Evolutionary conservation across 805 yeast species (phyloP).

Genomic region (Brettanomyces custersianus): DNA sequence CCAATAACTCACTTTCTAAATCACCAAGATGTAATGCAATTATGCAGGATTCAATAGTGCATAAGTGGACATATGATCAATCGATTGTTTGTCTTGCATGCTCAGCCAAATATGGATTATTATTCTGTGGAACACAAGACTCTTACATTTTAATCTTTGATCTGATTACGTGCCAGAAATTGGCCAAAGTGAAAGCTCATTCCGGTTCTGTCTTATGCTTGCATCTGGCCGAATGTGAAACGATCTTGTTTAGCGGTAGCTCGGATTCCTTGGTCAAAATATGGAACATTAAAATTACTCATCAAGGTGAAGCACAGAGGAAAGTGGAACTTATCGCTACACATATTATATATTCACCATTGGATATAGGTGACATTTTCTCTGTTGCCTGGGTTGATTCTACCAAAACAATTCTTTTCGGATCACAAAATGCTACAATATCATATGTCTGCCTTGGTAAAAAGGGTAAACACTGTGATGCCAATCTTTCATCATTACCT

Average conservation of each 20-base stretch:
- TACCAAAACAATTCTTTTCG: slow-evolving; percentile 61
- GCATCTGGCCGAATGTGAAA: slow-evolving; percentile 43
- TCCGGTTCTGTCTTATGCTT: slow-evolving; percentile 69
- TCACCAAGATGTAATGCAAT: neutral
- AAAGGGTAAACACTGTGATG: slow-evolving; percentile 10
- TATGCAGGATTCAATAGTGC: slow-evolving; percentile 27
- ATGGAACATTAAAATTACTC: slow-evolving; percentile 52
- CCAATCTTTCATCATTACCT: slow-evolving; percentile 36
- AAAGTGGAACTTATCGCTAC: slow-evolving; percentile 24
- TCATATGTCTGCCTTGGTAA: slow-evolving; percentile 51
- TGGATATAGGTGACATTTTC: slow-evolving; percentile 92
- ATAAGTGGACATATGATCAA: slow-evolving; percentile 67
- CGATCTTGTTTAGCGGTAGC: slow-evolving; percentile 71
- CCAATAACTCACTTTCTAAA: neutral
- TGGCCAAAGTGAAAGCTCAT: slow-evolving; percentile 49
- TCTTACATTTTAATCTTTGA: slow-evolving; percentile 70
- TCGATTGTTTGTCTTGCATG: slow-evolving; percentile 67
- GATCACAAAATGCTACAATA: slow-evolving; percentile 88
- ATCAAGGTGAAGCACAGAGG: neutral
- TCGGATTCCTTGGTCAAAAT: slow-evolving; percentile 84
- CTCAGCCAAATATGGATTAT: slow-evolving; percentile 44
- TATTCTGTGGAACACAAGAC: slow-evolving; percentile 89
- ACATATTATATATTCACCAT: slow-evolving; percentile 71
- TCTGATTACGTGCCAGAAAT: slow-evolving; percentile 50
- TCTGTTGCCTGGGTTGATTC: slow-evolving; percentile 63